Evolutionary conservation across 768 basidiomycete genomes (phyloP).

Genomic region (Exsudoporus frostii): DNA sequence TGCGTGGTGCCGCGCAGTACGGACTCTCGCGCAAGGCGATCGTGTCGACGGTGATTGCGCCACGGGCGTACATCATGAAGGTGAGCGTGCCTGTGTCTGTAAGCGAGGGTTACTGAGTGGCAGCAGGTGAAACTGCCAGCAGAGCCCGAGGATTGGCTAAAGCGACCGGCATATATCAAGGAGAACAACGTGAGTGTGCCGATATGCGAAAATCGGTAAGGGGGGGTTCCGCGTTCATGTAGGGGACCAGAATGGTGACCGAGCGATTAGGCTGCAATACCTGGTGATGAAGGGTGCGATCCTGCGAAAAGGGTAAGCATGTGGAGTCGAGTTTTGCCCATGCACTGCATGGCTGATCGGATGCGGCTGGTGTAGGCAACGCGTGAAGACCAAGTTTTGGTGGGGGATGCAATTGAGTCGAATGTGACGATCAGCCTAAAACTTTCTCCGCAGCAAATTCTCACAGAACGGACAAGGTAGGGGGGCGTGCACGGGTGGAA

Average conservation of each 20-base stretch:
- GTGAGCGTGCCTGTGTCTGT: slow-evolving; percentile 33
- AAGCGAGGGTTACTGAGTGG: background rate
- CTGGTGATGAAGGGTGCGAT: slow-evolving; percentile 86
- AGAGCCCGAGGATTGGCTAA: slow-evolving; percentile 78
- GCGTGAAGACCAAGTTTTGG: slow-evolving; percentile 81
- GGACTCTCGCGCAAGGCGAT: slow-evolving; percentile 72
- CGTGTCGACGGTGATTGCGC: slow-evolving; percentile 80
- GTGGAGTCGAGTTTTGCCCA: slow-evolving; percentile 4
- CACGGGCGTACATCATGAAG: slow-evolving; percentile 85
- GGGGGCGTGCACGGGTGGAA: slow-evolving; percentile 8
- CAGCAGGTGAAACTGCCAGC: slow-evolving; percentile 82
- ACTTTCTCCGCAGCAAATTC: slow-evolving; percentile 54
- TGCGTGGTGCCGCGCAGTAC: slow-evolving; percentile 86
- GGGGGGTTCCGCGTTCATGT: slow-evolving; percentile 8
- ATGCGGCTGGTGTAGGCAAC: slow-evolving; percentile 50
- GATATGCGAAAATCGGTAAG: slow-evolving; percentile 81
- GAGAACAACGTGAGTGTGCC: slow-evolving; percentile 71
- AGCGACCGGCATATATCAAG: slow-evolving; percentile 81
- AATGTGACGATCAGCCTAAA: slow-evolving; percentile 8
- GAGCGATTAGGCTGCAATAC: slow-evolving; percentile 67
- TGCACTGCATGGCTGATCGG: slow-evolving; percentile 17
- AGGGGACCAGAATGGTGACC: slow-evolving; percentile 12
- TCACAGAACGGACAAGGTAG: slow-evolving; percentile 54
- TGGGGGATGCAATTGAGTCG: slow-evolving; percentile 33
- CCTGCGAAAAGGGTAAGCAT: slow-evolving; percentile 75